Evolutionary conservation across 2,329 filamentous ascomycete genomes (phyloP).

Genomic region (Trichoderma polysporum): DNA sequence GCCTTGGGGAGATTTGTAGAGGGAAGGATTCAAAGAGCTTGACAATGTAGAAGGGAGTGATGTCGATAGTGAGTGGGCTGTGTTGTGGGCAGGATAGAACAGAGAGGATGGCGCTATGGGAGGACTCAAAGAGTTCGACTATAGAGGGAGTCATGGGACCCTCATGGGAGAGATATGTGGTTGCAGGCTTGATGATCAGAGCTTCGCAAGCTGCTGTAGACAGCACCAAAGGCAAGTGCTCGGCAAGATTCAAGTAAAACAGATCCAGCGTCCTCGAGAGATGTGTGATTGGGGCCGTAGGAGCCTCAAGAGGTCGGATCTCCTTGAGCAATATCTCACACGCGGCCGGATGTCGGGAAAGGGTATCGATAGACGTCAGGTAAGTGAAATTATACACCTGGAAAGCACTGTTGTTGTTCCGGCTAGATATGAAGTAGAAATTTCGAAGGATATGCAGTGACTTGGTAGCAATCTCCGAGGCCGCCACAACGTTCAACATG

Average conservation of each 20-base stretch:
- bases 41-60: constrained; percentile 82
- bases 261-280: constrained; percentile 74
- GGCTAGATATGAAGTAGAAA: constrained; percentile 77
- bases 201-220: constrained; percentile 66
- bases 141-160: constrained; percentile 46
- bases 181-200: constrained; percentile 71
- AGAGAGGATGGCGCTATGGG: constrained; percentile 78
- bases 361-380: constrained; percentile 76
- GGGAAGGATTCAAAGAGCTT: constrained; percentile 80
- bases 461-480: constrained; percentile 67
- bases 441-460: constrained; percentile 73
- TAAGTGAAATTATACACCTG: constrained; percentile 85
- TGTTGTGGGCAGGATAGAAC: constrained; percentile 80
- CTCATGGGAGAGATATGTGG: constrained; percentile 63
- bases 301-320: constrained; percentile 49
- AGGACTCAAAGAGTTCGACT: constrained; percentile 75
- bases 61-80: constrained; percentile 64
- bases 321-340: constrained; percentile 65
- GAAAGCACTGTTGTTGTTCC: constrained; percentile 70
- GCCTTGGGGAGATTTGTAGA: constrained; percentile 71
- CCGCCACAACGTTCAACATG: constrained; percentile 46
- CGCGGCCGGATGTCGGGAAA: constrained; percentile 67
- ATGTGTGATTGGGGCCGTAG: constrained; percentile 28
- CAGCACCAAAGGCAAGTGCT: constrained; percentile 75
- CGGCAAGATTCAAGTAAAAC: constrained; percentile 83